These are phyloP conservation scores for Melaleuca quinquenervia DNA, from an alignment of 345 rosid species.

Conservation along the genomic window DNA sequence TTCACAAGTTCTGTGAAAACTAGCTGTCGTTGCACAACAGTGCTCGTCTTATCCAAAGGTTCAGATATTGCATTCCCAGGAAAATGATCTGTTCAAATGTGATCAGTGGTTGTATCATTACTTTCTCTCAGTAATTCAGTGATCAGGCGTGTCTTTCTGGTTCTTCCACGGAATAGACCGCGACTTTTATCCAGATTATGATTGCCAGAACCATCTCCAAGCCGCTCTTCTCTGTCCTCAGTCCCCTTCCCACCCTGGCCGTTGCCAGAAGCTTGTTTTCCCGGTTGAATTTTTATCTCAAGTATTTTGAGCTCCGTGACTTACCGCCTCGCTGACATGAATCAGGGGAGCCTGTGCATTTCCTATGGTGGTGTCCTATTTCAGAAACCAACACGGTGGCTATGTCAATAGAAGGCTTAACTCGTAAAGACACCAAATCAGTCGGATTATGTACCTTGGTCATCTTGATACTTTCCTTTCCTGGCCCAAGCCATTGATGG, in stretches of 20 bases:
- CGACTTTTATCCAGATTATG: neutral
- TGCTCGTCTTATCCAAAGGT: neutral
- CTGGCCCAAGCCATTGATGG: too few relatives aligned
- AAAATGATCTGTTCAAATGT: neutral
- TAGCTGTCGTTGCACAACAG: neutral
- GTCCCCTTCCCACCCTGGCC: neutral
- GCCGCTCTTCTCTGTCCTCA: neutral
- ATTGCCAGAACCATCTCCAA: neutral
- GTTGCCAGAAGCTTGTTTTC: neutral
- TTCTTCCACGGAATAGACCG: neutral
- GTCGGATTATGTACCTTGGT: too few relatives aligned
- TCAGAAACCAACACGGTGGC: constrained; percentile 11
- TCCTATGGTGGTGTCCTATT: constrained; percentile 10
- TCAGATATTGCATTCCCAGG: neutral
- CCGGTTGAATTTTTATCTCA: neutral
- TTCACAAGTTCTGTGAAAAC: neutral
- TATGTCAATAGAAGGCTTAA: constrained; percentile 1
- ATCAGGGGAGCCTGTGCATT: constrained; percentile 15
- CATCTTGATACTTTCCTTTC: too few relatives aligned
- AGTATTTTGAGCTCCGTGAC: neutral
- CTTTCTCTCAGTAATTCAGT: neutral
- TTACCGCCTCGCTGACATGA: neutral
- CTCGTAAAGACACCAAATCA: too few relatives aligned
- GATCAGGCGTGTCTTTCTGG: neutral
- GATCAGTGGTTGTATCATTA: neutral